Base-by-base conservation (phyloP, 352 stramenopile species). In the Globisporangium sylvaticum region DNA sequence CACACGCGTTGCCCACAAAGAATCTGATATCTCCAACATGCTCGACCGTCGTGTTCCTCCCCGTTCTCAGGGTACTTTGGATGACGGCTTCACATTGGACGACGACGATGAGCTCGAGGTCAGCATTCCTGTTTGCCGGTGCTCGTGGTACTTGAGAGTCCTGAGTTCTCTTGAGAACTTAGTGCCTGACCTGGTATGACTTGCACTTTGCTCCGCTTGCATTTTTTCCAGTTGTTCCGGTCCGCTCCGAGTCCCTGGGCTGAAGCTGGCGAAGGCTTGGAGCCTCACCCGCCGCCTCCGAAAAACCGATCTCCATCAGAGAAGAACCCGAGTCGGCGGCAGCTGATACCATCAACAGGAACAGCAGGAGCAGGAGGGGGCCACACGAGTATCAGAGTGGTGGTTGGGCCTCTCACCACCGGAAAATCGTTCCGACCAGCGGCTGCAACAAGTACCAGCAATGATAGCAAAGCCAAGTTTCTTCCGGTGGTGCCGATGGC, bases 71-170 rank as follows among this genome's bases (percentile, higher is more conserved):
- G 24, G 50, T 24, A 10, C 25, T 12, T 56, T 29, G 12, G 7
- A 56, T n/a, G 50, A 29, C 10, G 24, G 22, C 7, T 18, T 32
- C 22, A n/a, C 50, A 22, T 32, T 56, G 50, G 50, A 31, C 7
- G 57, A 70, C 37, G 65, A 65, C 25, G 65, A 65, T 27, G 57
- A 62, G 18, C 22, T 70, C 31, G 57, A 64, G 46, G 57, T 61
- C n/a, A 37, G 52, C 34, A 39, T n/a, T 39, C 1, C 4, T 29
- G 12, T 18, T 54, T 22, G 1, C 20, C 12, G 1, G 32, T 15
- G 37, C 12, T 42, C 12, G 34, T 12, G 34, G 12, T 20, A 34
- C 1, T 31, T 27, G 10, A 37, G 31, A 37, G 7, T 37, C 42
- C 2, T 55, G n/a, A 9, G 31, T 29, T 55, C n/a, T 15, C 48